These are phyloP conservation scores for Cladosporium sp. DNA, from an alignment of 2,329 filamentous ascomycete genomes.

Conservation along the genomic window DNA sequence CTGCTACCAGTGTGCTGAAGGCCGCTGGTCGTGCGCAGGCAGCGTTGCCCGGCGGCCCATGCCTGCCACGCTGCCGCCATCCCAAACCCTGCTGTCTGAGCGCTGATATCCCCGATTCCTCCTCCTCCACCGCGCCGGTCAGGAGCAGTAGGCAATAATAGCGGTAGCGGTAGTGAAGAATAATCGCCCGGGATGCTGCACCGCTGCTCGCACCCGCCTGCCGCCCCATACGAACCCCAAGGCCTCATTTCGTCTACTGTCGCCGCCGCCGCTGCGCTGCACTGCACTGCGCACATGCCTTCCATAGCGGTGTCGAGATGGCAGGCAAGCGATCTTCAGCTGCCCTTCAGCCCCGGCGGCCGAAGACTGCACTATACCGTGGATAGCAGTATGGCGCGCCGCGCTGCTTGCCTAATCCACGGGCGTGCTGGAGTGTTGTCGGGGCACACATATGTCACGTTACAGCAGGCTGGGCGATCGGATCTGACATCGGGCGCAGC, in stretches of 20 bases:
- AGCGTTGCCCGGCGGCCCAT: slow-evolving; percentile 4
- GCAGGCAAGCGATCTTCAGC: slow-evolving; percentile 8
- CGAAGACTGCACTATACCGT: slow-evolving; percentile 6
- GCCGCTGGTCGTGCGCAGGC: neutral
- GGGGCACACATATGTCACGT: slow-evolving; percentile 5
- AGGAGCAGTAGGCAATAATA: no score
- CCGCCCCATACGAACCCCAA: neutral
- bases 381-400: slow-evolving; percentile 1
- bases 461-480: slow-evolving; percentile 8
- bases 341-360: slow-evolving; percentile 10
- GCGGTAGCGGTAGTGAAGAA: no score
- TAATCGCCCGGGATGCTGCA: no score
- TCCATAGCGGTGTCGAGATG: neutral
- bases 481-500: slow-evolving; percentile 7
- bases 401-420: slow-evolving; percentile 9
- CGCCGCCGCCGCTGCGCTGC: neutral
- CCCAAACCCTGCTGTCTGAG: neutral
- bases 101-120: slow-evolving; percentile 6
- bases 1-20: no score
- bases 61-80: slow-evolving; percentile 2
- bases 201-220: neutral
- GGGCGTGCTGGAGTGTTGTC: slow-evolving; percentile 1
- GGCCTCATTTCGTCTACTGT: neutral
- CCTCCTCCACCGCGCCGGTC: neutral
- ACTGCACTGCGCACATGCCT: neutral